Base-by-base conservation (phyloP, 805 yeast species). In the Hanseniaspora occidentalis region DNA sequence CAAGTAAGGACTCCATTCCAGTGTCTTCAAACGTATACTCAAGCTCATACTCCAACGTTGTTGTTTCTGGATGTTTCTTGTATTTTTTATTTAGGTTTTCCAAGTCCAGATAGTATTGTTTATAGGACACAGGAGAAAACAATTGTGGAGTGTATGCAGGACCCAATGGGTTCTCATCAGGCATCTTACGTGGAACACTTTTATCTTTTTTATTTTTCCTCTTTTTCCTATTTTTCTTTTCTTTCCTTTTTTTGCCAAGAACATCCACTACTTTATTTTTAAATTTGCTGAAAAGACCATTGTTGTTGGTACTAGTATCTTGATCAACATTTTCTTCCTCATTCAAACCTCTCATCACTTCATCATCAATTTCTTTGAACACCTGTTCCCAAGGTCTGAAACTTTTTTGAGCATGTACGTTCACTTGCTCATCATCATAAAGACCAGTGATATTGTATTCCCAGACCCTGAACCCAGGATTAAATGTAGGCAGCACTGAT, bases 401-500 rank as follows among this genome's bases (percentile, higher is more conserved):
- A n/a, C n/a, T n/a, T n/a, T n/a, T n/a, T n/a, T n/a, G n/a, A n/a
- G n/a, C n/a, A n/a, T n/a, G n/a, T n/a, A n/a, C n/a, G n/a, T n/a
- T n/a, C n/a, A n/a, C n/a, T n/a, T n/a, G n/a, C n/a, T 44, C 41
- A 17, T 46, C 56, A 4, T 52, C 50, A n/a, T 55, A 61, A 36
- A 81, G 53, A 1, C 67, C 79, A 0, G 84, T 70, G 27, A 73
- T 71, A 52, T 84, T 84, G 57, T 84, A 84, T 55, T 84, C 95
- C 92, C 94, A 84, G 2, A 84, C 76, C 47, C 95, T 66, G 45
- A 84, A 53, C 4, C 86, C 84, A 4, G 95, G 86, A 48, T 82
- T 83, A 60, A 78, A 85, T 0, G 94, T 84, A 3, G 95, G 95
- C 11, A 85, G 73, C 11, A 84, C 75, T 41, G 88, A 79, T 1